Base-by-base conservation (phyloP, 441 rosid genomes). In the Arabidopsis hybrid region DNA sequence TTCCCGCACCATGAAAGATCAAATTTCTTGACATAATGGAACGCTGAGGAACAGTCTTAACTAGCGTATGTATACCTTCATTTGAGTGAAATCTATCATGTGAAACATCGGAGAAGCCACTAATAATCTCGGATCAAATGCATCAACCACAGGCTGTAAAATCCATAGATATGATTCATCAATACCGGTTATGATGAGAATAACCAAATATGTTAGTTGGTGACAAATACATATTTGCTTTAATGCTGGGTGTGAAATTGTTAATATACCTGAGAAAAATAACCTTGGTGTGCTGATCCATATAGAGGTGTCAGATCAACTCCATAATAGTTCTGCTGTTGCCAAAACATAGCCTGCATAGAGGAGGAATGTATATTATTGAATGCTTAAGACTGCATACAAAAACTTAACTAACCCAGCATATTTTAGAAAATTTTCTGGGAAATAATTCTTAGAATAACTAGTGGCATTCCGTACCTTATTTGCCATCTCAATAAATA, bases 51-150 rank as follows among this genome's bases (percentile, higher is more conserved):
- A 58, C 5, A 64, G 73, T 62, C 38, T 8, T 43, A 29, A 42
- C 52, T 46, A 50, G 1, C 12, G 0, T 5, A 43, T 13, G 3
- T 52, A 53, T 82, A 95, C 99, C 99, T 87, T 89, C 77, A 88
- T 83, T 81, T 85, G 78, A 26, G 87, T 83, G 61, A 95, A 95
- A 74, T 91, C 90, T 76, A 95, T 77, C 65, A 78, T 70, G 58
- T 95, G 99, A 74, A 66, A 83, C 52, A 84, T 76, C 1, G 96
- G 80, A 69, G 97, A 85, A 79, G 97, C 92, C 78, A 92, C 96
- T 85, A 95, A 85, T 77, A 95, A 77, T 73, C 99, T 95, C 53
- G 97, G 99, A 84, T 95, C 99, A 83, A 92, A 95, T 56, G 99
- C 97, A 89, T 95, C 99, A 65, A 95, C 98, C 58, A 95, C 99